A percentile compares a stretch with the other conserved stretches of the same genome.
Evolutionary conservation across 768 basidiomycete genomes (phyloP).

Genomic region (Lentinula sp.): DNA sequence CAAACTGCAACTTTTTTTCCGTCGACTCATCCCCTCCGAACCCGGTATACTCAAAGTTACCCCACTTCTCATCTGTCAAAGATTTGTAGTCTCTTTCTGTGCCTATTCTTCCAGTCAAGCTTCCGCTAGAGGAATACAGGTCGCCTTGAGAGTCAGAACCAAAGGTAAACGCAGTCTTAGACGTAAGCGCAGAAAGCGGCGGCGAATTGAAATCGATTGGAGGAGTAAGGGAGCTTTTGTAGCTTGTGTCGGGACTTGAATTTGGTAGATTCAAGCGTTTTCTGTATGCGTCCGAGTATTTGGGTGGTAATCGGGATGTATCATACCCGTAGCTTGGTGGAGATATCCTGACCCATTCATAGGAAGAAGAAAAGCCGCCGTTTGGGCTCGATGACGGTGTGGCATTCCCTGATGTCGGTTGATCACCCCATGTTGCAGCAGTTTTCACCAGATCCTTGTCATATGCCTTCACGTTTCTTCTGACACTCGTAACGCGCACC

Average conservation of each 20-base stretch:
- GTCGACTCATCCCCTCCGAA: constrained; percentile 45
- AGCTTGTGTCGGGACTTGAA: constrained; percentile 48
- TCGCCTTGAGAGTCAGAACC: neutral
- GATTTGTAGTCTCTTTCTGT: constrained; percentile 70
- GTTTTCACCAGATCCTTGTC: constrained; percentile 77
- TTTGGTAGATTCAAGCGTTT: constrained; percentile 71
- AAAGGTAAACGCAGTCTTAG: neutral
- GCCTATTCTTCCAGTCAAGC: neutral
- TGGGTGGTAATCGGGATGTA: constrained; percentile 36
- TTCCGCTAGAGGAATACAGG: neutral
- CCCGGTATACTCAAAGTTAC: constrained; percentile 81
- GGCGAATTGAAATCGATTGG: constrained; percentile 26
- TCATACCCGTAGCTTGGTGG: constrained; percentile 32
- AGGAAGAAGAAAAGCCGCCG: constrained; percentile 45
- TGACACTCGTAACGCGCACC: constrained; percentile 69
- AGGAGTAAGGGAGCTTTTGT: constrained; percentile 3
- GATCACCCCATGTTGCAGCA: constrained; percentile 36
- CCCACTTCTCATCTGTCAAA: constrained; percentile 86
- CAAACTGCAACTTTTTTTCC: constrained; percentile 83
- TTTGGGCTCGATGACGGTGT: neutral
- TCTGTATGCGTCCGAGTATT: constrained; percentile 70
- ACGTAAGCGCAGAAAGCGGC: neutral
- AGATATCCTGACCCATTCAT: constrained; percentile 74
- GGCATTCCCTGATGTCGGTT: neutral
- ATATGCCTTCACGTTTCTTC: constrained; percentile 83